Percentiles rank a stretch among this genome's conserved stretches.
These are phyloP conservation scores for Veloporphyrellus conicus DNA, from an alignment of 1,284 basidiomycete species.

Conservation along the genomic window DNA sequence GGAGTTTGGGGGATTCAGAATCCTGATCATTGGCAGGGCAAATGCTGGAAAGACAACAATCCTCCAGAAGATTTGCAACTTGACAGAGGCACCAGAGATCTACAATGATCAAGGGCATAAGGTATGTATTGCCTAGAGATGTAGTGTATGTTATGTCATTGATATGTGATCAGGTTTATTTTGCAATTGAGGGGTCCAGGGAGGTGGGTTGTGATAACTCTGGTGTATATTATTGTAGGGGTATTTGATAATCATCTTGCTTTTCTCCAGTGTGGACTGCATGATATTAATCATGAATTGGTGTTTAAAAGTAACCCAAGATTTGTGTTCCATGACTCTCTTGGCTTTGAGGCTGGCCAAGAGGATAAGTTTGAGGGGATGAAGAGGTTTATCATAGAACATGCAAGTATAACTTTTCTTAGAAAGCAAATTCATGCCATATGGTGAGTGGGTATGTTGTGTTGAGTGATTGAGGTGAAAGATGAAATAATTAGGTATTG, in stretches of 20 bases:
- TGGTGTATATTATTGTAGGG: too few relatives aligned
- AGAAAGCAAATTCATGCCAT: background rate
- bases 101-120: background rate
- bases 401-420: background rate
- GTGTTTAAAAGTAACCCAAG: background rate
- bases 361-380: background rate
- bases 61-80: conserved; percentile 6
- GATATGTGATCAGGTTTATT: background rate
- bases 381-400: background rate
- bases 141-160: background rate
- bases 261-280: background rate
- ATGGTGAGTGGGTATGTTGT: background rate
- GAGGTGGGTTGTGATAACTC: background rate
- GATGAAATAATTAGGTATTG: background rate
- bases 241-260: background rate
- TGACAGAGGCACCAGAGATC: conserved; percentile 5
- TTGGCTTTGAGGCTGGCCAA: background rate
- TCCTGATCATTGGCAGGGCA: background rate
- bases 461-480: background rate
- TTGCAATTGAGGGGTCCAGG: background rate
- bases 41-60: conserved; percentile 14
- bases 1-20: background rate
- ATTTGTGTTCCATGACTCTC: background rate
- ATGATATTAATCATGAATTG: background rate
- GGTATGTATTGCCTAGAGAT: background rate